Conservation (phyloP, 352 stramenopile genomes). For the Pythium phragmiticola region DNA sequence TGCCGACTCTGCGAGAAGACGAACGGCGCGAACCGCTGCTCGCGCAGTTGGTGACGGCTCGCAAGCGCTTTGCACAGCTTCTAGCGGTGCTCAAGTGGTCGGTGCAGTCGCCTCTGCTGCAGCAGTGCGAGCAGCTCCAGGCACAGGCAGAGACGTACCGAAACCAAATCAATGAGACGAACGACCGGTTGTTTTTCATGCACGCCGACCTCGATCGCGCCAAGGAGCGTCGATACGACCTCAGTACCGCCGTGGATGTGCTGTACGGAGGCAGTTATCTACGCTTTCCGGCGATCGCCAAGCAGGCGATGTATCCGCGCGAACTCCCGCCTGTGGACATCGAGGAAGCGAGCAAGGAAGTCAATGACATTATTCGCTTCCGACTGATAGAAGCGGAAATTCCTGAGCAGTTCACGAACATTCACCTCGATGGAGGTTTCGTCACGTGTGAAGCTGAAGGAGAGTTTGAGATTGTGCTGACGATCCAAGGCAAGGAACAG, state of each 20-base stretch:
- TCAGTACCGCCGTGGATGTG: constrained; percentile 80
- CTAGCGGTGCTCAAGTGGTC: constrained; percentile 84
- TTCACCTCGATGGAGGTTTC: constrained; percentile 75
- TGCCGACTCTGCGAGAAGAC: constrained; percentile 66
- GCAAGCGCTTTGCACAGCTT: constrained; percentile 75
- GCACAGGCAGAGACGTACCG: constrained; percentile 56
- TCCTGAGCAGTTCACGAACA: constrained; percentile 74
- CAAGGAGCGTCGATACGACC: constrained; percentile 78
- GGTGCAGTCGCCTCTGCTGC: constrained; percentile 73
- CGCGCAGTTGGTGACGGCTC: constrained; percentile 52
- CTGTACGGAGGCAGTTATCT: constrained; percentile 77
- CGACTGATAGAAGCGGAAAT: constrained; percentile 81
- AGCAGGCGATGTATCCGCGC: constrained; percentile 66
- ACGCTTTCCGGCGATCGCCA: constrained; percentile 68
- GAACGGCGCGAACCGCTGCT: constrained; percentile 74
- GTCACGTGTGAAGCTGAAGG: constrained; percentile 72
- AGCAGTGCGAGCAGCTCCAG: constrained; percentile 69
- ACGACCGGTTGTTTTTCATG: constrained; percentile 85
- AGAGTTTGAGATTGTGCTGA: constrained; percentile 86
- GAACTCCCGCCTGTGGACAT: constrained; percentile 68
- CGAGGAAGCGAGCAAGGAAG: constrained; percentile 48
- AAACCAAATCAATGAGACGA: constrained; percentile 82
- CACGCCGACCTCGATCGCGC: constrained; percentile 78
- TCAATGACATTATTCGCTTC: constrained; percentile 82
- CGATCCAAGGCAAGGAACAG: constrained; percentile 73